Conservation (phyloP, 805 yeast species). For the Nadsonia fulvescens region DNA sequence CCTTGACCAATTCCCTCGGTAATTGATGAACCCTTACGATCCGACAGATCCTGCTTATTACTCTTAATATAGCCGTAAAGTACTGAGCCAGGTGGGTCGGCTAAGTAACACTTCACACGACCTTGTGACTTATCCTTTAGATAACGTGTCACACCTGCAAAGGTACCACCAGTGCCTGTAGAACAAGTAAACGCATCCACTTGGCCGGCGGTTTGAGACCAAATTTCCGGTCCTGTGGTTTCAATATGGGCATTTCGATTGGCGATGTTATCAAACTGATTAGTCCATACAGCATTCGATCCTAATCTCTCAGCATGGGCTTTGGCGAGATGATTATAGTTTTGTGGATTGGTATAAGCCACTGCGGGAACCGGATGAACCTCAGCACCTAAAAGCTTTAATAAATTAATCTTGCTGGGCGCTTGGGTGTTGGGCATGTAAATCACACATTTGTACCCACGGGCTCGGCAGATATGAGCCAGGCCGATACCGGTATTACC, state of each 20-base stretch:
- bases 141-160: conserved; percentile 70
- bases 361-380: conserved; percentile 82
- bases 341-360: conserved; percentile 62
- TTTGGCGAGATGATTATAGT: conserved; percentile 74
- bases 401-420: conserved; percentile 56
- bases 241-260: conserved; percentile 79
- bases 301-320: conserved; percentile 60
- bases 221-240: conserved; percentile 85
- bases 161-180: conserved; percentile 87
- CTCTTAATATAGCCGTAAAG: conserved; percentile 61
- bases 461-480: conserved; percentile 58
- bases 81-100: conserved; percentile 91
- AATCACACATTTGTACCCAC: conserved; percentile 70
- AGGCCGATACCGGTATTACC: conserved; percentile 93
- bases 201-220: conserved; percentile 64
- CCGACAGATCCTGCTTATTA: conserved; percentile 47
- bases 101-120: conserved; percentile 43
- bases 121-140: conserved; percentile 53
- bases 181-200: conserved; percentile 79
- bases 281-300: conserved; percentile 74
- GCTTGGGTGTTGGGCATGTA: conserved; percentile 89
- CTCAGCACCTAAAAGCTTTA: conserved; percentile 65
- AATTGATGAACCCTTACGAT: conserved; percentile 66
- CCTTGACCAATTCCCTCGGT: conserved; percentile 97
- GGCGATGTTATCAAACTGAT: conserved; percentile 79